Evolutionary conservation across 1,139 yeast species (phyloP).

Genomic region (Scheffersomyces segobiensis): DNA sequence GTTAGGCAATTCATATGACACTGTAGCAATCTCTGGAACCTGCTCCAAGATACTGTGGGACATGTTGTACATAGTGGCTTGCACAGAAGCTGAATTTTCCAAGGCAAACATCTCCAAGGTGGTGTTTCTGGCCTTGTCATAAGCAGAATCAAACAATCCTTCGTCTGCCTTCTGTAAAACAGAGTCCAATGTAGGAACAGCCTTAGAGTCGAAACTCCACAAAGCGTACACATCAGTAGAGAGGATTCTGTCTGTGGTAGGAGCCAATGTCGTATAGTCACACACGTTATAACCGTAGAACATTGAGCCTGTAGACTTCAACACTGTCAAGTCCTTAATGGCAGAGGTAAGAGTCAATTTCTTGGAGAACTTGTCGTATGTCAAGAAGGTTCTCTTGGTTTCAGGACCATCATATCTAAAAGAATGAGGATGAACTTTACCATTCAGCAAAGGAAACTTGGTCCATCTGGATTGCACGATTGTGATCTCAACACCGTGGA

Average conservation of each 20-base stretch:
- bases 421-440: slow-evolving; percentile 78
- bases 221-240: slow-evolving; percentile 82
- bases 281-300: slow-evolving; percentile 83
- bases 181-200: slow-evolving; percentile 49
- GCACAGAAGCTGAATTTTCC: slow-evolving; percentile 88
- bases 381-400: slow-evolving; percentile 60
- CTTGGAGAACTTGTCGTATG: slow-evolving; percentile 47
- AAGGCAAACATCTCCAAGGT: slow-evolving; percentile 79
- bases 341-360: slow-evolving; percentile 65
- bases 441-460: slow-evolving; percentile 65
- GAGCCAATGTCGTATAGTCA: slow-evolving; percentile 84
- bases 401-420: slow-evolving; percentile 85
- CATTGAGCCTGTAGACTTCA: slow-evolving; percentile 93
- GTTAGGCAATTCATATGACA: slow-evolving; percentile 79
- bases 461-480: slow-evolving; percentile 79
- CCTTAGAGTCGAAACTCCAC: slow-evolving; percentile 64
- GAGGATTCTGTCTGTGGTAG: slow-evolving; percentile 79
- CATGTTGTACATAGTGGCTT: slow-evolving; percentile 96
- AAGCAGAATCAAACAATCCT: slow-evolving; percentile 68
- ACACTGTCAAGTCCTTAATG: slow-evolving; percentile 79
- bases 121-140: slow-evolving; percentile 58
- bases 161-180: slow-evolving; percentile 53
- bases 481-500: slow-evolving; percentile 65
- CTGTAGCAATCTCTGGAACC: slow-evolving; percentile 59
- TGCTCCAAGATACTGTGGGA: slow-evolving; percentile 63